Evolutionary conservation across 352 stramenopile species (phyloP).

Genomic region (Stramenopiles sp.): DNA sequence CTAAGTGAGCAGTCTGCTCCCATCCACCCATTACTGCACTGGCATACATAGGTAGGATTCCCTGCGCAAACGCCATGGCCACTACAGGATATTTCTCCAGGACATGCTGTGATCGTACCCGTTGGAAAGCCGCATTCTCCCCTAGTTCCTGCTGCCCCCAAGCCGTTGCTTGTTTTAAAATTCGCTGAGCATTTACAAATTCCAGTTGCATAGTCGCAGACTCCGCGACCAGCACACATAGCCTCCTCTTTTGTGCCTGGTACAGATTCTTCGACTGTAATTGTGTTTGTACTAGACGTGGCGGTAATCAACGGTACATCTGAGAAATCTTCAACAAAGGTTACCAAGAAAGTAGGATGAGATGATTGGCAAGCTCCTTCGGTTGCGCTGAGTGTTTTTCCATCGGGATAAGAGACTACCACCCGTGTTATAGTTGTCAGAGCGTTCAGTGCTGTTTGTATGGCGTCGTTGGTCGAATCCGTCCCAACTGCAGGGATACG

Average conservation of each 20-base stretch:
- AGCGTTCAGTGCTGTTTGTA: constrained; percentile 38
- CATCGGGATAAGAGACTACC: constrained; percentile 34
- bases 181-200: constrained; percentile 59
- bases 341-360: no score
- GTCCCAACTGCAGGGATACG: constrained; percentile 37
- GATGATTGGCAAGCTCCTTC: no score
- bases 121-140: constrained; percentile 71
- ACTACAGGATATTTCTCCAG: constrained; percentile 44
- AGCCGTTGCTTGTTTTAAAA: constrained; percentile 53
- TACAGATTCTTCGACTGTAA: constrained; percentile 35
- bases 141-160: constrained; percentile 51
- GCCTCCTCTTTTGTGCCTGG: constrained; percentile 63
- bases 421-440: constrained; percentile 40
- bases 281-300: no score
- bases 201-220: constrained; percentile 47
- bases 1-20: constrained; percentile 39
- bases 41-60: constrained; percentile 35
- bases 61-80: constrained; percentile 43
- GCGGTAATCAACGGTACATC: no score
- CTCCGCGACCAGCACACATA: constrained; percentile 57
- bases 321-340: no score
- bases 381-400: no score
- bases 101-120: constrained; percentile 37
- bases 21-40: constrained; percentile 39
- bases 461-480: constrained; percentile 31